Evolutionary conservation across 371 early-diverging fungal genomes (phyloP).

Genomic region (Apophysomyces ossiformis): DNA sequence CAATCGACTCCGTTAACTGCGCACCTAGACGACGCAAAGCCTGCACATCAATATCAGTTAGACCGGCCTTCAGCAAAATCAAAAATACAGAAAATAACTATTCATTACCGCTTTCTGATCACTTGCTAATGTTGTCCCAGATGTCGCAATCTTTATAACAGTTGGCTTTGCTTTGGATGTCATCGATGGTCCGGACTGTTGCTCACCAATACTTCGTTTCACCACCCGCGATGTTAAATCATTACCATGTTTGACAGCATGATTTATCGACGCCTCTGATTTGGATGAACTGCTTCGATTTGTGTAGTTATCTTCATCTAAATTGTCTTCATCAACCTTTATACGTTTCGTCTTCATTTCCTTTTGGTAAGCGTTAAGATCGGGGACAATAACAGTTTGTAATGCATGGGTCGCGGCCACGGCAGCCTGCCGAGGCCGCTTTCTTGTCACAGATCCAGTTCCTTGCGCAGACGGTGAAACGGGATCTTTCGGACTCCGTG

Average conservation of each 20-base stretch:
- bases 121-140: constrained; percentile 3
- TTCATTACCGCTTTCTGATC: constrained; percentile 14
- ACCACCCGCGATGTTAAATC: background rate
- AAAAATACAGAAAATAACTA: background rate
- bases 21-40: constrained; percentile 17
- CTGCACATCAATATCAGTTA: background rate
- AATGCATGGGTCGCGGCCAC: constrained; percentile 44
- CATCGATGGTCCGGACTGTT: background rate
- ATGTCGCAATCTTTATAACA: constrained; percentile 8
- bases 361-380: constrained; percentile 56
- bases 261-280: background rate
- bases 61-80: background rate
- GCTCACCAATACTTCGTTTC: background rate
- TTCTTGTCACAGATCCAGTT: constrained; percentile 24
- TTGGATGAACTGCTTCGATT: background rate
- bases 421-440: constrained; percentile 57
- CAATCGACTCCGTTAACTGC: constrained; percentile 13
- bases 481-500: background rate
- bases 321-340: background rate
- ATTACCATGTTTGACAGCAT: background rate
- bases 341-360: constrained; percentile 44
- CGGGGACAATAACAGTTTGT: constrained; percentile 51
- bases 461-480: background rate
- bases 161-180: background rate
- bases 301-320: background rate